Percentiles rank a stretch among this genome's conserved stretches.
phyloP scores from a whole-genome alignment of 202 grass and related monocot species.

The Alloteropsis angusta region DNA sequence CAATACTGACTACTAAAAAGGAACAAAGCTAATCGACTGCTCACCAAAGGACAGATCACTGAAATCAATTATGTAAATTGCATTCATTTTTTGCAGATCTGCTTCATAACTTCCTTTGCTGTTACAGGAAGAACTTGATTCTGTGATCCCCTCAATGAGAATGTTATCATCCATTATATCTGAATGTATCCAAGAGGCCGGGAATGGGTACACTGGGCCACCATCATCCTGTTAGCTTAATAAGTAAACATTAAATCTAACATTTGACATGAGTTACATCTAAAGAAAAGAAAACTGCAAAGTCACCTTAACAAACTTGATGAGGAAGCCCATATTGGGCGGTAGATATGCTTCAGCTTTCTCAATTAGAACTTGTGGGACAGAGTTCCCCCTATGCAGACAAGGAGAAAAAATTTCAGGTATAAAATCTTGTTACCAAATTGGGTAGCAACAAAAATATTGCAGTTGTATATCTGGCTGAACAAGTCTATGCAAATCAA shows the following conservation, averaged over 20 bases:
- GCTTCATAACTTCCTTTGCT: constrained; percentile 16
- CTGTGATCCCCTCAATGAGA: constrained; percentile 42
- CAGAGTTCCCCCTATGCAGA: constrained; percentile 51
- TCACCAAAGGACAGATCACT: constrained; percentile 80
- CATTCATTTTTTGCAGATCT: constrained; percentile 41
- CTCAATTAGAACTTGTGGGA: constrained; percentile 66
- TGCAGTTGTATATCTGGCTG: background rate
- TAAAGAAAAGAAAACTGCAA: constrained; percentile 17
- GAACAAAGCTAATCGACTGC: constrained; percentile 21
- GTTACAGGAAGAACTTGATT: constrained; percentile 24
- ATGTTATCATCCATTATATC: constrained; percentile 99
- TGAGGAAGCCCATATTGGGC: constrained; percentile 34
- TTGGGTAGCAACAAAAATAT: background rate
- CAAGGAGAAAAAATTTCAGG: constrained; percentile 16
- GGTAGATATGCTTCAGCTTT: constrained; percentile 88
- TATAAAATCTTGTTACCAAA: background rate
- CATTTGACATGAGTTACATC: background rate
- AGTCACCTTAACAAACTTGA: constrained; percentile 69
- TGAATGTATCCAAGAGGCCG: constrained; percentile 97
- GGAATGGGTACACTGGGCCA: constrained; percentile 24
- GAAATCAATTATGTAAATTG: constrained; percentile 89
- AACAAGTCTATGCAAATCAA: constrained; percentile 16
- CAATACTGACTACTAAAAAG: background rate
- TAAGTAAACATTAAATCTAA: constrained; percentile 24
- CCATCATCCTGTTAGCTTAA: constrained; percentile 53